Percentiles rank a stretch among this genome's conserved stretches.
Evolutionary conservation across 371 early-diverging fungal species (phyloP).

Genomic region (Mortierella sp.): DNA sequence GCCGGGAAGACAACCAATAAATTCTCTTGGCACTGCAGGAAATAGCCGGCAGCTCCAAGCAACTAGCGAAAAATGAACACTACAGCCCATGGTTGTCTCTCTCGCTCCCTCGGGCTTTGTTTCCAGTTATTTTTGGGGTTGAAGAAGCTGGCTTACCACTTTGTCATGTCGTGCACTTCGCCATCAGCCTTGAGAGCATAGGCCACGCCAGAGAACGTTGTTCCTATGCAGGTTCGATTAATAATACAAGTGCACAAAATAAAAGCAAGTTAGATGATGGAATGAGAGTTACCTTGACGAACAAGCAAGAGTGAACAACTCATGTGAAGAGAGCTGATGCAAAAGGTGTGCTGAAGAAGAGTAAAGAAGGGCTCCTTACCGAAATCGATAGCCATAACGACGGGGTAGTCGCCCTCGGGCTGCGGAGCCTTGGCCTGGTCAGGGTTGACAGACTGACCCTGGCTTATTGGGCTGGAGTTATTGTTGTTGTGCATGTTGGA

Average conservation of each 20-base stretch:
- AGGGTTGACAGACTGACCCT: conserved; percentile 4
- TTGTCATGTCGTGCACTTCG: conserved; percentile 57
- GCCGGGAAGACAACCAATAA: background rate
- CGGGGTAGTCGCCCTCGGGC: conserved; percentile 63
- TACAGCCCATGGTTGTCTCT: conserved; percentile 6
- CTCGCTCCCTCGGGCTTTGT: background rate
- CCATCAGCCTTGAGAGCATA: conserved; percentile 64
- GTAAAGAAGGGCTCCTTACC: conserved; percentile 40
- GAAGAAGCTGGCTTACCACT: conserved; percentile 44
- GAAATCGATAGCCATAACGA: conserved; percentile 73
- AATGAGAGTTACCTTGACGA: background rate
- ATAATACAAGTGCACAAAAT: background rate
- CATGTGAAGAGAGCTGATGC: background rate
- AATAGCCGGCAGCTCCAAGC: background rate
- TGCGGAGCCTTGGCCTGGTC: conserved; percentile 41
- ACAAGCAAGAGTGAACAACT: no score
- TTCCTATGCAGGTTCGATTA: conserved; percentile 55
- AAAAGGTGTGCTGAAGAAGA: background rate
- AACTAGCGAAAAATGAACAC: background rate
- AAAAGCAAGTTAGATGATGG: background rate
- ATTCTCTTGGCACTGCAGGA: conserved; percentile 6
- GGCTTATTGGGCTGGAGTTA: background rate
- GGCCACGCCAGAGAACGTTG: conserved; percentile 72
- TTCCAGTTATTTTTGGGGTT: conserved; percentile 15
- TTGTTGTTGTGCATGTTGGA: conserved; percentile 6